Evolutionary conservation across 495 filamentous ascomycete species (phyloP).

Genomic region (Neurospora terricola): DNA sequence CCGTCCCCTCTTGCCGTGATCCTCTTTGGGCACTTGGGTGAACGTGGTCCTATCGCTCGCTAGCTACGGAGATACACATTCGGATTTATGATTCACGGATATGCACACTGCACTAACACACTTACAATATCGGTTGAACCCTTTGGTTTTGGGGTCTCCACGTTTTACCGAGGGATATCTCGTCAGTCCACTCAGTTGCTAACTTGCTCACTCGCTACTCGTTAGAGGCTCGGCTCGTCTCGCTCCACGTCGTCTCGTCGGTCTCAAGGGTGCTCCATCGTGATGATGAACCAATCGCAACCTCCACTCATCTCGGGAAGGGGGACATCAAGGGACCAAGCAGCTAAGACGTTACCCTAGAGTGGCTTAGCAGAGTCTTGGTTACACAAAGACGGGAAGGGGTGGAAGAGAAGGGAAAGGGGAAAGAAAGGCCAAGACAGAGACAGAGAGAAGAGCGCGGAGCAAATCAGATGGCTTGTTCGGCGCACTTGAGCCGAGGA

Average conservation of each 20-base stretch:
- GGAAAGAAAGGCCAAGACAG: background rate
- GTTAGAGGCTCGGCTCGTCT: background rate
- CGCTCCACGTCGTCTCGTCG: background rate
- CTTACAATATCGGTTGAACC: background rate
- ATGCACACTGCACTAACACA: background rate
- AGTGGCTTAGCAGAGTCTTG: background rate
- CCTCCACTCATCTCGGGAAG: background rate
- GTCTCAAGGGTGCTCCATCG: background rate
- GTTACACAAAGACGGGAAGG: background rate
- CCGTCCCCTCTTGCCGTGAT: too few relatives aligned
- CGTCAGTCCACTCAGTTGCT: background rate
- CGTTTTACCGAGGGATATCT: background rate
- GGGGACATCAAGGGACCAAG: background rate
- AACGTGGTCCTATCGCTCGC: background rate
- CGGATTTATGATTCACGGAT: background rate
- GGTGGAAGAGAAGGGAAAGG: background rate
- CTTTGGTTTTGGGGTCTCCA: background rate
- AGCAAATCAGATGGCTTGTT: background rate
- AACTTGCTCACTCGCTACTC: background rate
- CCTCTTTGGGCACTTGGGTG: too few relatives aligned
- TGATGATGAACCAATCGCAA: background rate
- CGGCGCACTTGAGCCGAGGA: background rate
- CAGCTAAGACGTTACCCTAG: background rate
- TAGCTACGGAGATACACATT: background rate
- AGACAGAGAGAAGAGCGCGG: background rate